Evolutionary conservation across 441 rosid genomes (phyloP).

Genomic region (Erysimum cheiri): DNA sequence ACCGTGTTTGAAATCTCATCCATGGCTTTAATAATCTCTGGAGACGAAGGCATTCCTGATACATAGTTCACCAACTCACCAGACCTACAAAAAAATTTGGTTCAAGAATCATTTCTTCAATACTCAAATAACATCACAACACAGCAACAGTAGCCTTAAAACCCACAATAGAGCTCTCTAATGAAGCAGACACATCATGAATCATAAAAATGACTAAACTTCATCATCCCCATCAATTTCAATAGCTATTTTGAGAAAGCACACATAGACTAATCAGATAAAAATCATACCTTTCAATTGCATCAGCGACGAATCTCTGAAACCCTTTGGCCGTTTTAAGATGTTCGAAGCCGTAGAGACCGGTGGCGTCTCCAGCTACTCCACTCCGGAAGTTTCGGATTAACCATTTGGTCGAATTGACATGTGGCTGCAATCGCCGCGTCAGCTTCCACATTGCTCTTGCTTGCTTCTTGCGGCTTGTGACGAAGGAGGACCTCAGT

Average conservation of each 20-base stretch:
- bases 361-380: slow-evolving; percentile 55
- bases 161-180: not conserved
- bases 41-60: slow-evolving; percentile 72
- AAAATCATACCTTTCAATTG: slow-evolving; percentile 70
- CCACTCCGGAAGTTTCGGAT: slow-evolving; percentile 50
- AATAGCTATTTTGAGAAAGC: slow-evolving; percentile 2
- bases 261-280: not conserved
- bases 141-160: not conserved
- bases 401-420: slow-evolving; percentile 33
- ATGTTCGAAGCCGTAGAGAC: slow-evolving; percentile 86
- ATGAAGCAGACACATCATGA: slow-evolving; percentile 11
- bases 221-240: slow-evolving; percentile 17
- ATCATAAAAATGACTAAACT: not conserved
- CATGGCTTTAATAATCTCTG: slow-evolving; percentile 78
- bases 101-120: slow-evolving; percentile 2
- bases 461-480: slow-evolving; percentile 24
- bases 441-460: slow-evolving; percentile 50
- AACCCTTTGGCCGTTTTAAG: slow-evolving; percentile 81
- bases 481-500: slow-evolving; percentile 20
- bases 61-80: slow-evolving; percentile 72
- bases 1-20: slow-evolving; percentile 94
- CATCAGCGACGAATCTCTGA: slow-evolving; percentile 86
- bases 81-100: slow-evolving; percentile 58
- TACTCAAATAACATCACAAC: slow-evolving; percentile 23
- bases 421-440: slow-evolving; percentile 24